Base-by-base conservation (phyloP, 2,329 filamentous ascomycete genomes). In the Cercospora sesami region DNA sequence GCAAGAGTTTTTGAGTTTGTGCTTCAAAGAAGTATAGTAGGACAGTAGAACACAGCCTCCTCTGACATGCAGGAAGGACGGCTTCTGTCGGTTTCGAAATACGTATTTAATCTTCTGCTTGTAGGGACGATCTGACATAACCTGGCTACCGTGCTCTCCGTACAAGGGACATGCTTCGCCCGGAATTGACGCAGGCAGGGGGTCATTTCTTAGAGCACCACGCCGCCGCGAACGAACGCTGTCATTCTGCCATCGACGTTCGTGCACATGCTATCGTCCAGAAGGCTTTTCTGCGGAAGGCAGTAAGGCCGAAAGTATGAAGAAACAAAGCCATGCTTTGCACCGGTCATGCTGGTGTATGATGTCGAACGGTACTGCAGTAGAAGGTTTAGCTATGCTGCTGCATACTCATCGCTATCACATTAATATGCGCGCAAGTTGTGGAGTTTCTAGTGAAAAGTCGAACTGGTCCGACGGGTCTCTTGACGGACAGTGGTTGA, bases 111-210 rank as follows among this genome's bases (percentile, higher is more conserved):
- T 57, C 51, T 28, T 28, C 45, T 58, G 23, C 23, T 31, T 31
- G 36, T 31, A 64, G 33, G 10, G 30, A 9, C 31, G 48, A 23
- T 48, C 33, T 21, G 16, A 45, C 30, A 45, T 45, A 53, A 58
- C 62, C 62, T 64, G 51, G 62, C 48, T 18, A 64, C 51, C 53
- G 62, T 64, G 21, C 23, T 45, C 23, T 59, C 62, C 62, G 62
- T 58, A 26, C 62, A 59, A 59, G 62, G 62, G 53, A 58, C n/a
- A 59, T 58, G 62, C 31, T 23, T 64, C 51, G 26, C 18, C 33
- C 62, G 53, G 62, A 58, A 59, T 64, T 58, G 30, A 26, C 23
- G 23, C 23, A 28, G 53, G 31, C 51, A 59, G 33, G 62, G 55
- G 55, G 55, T 36, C 23, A 55, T 26, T 55, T 55, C 48, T 55